Conservation (phyloP, 2,329 filamentous ascomycete species). For the Zopfia rhizophila region DNA sequence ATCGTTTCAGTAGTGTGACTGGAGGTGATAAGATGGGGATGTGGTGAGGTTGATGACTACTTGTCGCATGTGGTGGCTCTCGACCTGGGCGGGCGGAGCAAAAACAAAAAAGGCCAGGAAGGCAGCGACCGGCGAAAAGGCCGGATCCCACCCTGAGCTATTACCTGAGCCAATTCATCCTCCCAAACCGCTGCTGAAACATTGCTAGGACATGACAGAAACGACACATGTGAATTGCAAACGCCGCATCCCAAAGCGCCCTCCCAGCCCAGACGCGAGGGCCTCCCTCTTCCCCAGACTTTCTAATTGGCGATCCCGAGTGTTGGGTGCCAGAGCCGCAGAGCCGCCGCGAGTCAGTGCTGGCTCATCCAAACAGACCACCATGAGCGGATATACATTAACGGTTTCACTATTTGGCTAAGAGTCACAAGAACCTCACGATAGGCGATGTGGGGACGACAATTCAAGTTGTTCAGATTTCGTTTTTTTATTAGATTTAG, state of each 20-base stretch:
- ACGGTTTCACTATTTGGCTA: no score
- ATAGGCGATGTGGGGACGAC: not conserved
- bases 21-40: conserved; percentile 9
- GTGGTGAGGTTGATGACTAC: conserved; percentile 9
- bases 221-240: not conserved
- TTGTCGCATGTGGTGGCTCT: conserved; percentile 7
- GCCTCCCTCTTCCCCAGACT: conserved; percentile 12
- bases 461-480: no score
- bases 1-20: not conserved
- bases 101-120: no score
- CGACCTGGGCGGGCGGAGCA: not conserved
- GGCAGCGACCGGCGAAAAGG: no score
- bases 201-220: not conserved
- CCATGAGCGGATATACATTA: no score
- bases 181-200: no score
- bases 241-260: conserved; percentile 13
- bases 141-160: no score
- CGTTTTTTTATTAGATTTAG: conserved; percentile 51
- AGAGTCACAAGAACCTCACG: no score
- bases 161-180: no score
- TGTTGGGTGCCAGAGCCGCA: conserved; percentile 20
- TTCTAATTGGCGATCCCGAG: conserved; percentile 7
- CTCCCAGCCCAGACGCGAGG: not conserved
- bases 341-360: conserved; percentile 22
- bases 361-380: not conserved